Conservation (phyloP, 73 alveolate genomes). For the Uronychia setigera region DNA sequence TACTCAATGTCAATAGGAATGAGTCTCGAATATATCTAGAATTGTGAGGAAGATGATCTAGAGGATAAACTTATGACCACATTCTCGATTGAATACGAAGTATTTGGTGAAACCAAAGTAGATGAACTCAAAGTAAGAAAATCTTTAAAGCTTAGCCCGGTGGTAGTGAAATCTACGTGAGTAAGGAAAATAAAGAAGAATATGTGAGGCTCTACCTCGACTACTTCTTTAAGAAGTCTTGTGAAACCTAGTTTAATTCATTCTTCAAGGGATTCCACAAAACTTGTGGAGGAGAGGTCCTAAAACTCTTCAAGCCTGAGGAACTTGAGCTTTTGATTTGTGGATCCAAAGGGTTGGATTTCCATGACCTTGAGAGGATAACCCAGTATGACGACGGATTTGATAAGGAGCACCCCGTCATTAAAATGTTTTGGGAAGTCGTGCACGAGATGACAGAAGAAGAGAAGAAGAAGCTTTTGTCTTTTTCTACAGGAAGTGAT, state of each 20-base stretch:
- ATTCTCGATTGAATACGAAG: conserved; percentile 78
- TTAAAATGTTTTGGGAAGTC: conserved; percentile 84
- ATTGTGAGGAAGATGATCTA: conserved; percentile 73
- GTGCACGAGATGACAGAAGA: conserved; percentile 70
- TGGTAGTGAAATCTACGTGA: conserved; percentile 88
- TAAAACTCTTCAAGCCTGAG: conserved; percentile 76
- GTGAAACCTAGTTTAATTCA: conserved; percentile 72
- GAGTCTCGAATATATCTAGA: conserved; percentile 63
- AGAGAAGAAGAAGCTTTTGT: conserved; percentile 75
- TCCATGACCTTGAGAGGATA: conserved; percentile 73
- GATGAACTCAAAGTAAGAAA: conserved; percentile 71
- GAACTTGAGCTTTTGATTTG: conserved; percentile 89
- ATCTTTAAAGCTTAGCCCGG: conserved; percentile 15
- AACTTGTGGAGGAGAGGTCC: conserved; percentile 72
- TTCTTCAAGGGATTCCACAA: conserved; percentile 81
- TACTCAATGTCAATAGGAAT: conserved; percentile 75
- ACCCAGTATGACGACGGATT: conserved; percentile 86
- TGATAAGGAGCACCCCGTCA: conserved; percentile 53
- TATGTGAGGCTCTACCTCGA: conserved; percentile 88
- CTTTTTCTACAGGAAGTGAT: conserved; percentile 91
- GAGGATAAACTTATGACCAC: conserved; percentile 67
- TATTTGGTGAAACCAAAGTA: conserved; percentile 73
- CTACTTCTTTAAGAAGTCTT: conserved; percentile 86
- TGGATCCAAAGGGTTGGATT: conserved; percentile 85
- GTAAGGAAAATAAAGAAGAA: conserved; percentile 86